Evolutionary conservation across 305 asterid species (phyloP), one percentile per base, ranked within the genome.

Genomic region (Fraxinus floribunda): DNA sequence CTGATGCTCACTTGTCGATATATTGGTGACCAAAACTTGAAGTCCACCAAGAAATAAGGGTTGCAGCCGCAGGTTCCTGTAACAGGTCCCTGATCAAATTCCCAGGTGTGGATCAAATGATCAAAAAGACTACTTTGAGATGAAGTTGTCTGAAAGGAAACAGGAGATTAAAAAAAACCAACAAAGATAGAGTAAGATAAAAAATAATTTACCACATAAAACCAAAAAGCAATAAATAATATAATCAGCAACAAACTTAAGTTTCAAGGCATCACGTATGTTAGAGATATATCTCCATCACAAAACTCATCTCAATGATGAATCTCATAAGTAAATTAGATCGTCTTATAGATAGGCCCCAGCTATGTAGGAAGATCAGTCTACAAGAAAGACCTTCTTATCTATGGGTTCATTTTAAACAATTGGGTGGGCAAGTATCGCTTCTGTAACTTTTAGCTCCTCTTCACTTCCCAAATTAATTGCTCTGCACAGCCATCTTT

Each of bases 11-110:
- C 99, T 91, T 93, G 96, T 57, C 91, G 88, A 82, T 94, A 94
- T 38, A 94, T 86, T 78, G 98, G 98, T 76, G 98, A 94, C 52
- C 88, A 88, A 78, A 95, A 93, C 95, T 94, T 94, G 86, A 94
- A 93, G 89, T 95, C 98, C 75, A 94, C 97, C 87, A 92, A 85
- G 84, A 95, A 94, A 88, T 91, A 86, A 83, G 94, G 93, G 90
- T 80, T 87, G 85, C 98, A 91, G 78, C n/a, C n/a, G n/a, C n/a
- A n/a, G n/a, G 97, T 83, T 98, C 99, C 30, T 97, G 97, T 94
- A 76, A 76, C 93, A 77, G 97, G 97, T 83, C 99, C 99, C 30
- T 96, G 97, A 85, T 85, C 84, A 84, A 95, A 95, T 87, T 95
- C 96, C 97, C 98, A 94, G 52, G 87, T 38, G 88, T 95, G 94